A percentile compares a stretch with the other conserved stretches of the same genome.
phyloP scores from a whole-genome alignment of 306 rosid genomes.

The Vigna mungo region DNA sequence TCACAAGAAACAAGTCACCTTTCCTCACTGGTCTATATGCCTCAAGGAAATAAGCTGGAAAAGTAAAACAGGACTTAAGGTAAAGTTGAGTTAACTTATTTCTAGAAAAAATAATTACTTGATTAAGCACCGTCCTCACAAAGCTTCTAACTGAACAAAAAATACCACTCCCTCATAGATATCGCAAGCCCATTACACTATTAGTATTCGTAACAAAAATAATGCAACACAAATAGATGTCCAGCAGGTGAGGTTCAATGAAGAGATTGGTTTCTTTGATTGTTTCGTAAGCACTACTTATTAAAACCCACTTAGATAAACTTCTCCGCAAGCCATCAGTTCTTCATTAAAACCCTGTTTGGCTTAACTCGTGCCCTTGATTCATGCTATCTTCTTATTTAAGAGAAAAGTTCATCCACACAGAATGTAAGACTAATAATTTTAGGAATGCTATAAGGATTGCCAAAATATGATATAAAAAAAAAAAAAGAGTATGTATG shows the following conservation, averaged over 20 bases:
- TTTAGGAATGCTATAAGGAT: neutral
- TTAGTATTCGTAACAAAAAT: neutral
- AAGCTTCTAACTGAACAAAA: too few species aligned
- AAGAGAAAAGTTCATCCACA: neutral
- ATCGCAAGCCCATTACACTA: neutral
- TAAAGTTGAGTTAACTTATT: neutral
- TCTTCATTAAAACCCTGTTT: neutral
- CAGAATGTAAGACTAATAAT: neutral
- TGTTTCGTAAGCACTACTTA: neutral
- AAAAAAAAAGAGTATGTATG: neutral
- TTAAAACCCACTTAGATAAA: too few species aligned
- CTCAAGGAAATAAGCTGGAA: constrained; percentile 92
- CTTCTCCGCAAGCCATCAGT: neutral
- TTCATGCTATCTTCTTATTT: neutral
- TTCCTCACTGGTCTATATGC: constrained; percentile 95
- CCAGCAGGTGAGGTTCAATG: neutral
- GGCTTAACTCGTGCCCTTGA: neutral
- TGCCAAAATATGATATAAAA: neutral
- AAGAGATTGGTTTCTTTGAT: neutral
- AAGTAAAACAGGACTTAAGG: constrained; percentile 30
- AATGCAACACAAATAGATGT: neutral
- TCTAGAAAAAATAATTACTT: neutral
- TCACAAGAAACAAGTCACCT: constrained; percentile 91
- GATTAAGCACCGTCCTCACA: neutral
- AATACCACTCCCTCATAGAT: neutral